Evolutionary conservation across 345 rosid genomes (phyloP).

Genomic region (Brassica juncea): DNA sequence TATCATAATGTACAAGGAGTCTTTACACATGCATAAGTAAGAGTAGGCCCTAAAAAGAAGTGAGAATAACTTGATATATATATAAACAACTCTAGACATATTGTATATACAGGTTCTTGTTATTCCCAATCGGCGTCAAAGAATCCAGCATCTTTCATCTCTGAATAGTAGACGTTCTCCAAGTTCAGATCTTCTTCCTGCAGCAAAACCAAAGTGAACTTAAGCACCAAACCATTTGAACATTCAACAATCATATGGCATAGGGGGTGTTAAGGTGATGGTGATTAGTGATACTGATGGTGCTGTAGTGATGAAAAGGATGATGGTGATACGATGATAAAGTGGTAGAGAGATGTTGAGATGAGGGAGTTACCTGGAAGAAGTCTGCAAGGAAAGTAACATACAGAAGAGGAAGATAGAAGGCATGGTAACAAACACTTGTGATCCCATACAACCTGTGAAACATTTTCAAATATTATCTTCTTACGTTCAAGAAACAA

Average conservation of each 20-base stretch:
- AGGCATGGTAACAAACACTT: not conserved
- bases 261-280: constrained; percentile 6
- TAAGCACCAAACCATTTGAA: constrained; percentile 16
- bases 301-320: not conserved
- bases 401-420: not conserved
- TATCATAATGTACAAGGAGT: constrained; percentile 21
- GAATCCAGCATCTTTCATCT: constrained; percentile 98
- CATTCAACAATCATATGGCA: constrained; percentile 2
- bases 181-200: constrained; percentile 90
- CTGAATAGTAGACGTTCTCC: constrained; percentile 91
- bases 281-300: not conserved
- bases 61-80: not conserved
- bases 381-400: constrained; percentile 2
- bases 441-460: not conserved
- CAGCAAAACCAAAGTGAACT: constrained; percentile 11
- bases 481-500: not conserved
- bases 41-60: constrained; percentile 12
- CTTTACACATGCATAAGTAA: constrained; percentile 1
- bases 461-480: not conserved
- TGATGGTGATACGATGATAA: not conserved
- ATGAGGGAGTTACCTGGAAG: not conserved
- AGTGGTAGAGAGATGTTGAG: not conserved
- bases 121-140: constrained; percentile 92
- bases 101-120: constrained; percentile 28
- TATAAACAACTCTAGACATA: not conserved